Evolutionary conservation across 2,329 filamentous ascomycete species (phyloP).

Genomic region (Penicillium sp.): DNA sequence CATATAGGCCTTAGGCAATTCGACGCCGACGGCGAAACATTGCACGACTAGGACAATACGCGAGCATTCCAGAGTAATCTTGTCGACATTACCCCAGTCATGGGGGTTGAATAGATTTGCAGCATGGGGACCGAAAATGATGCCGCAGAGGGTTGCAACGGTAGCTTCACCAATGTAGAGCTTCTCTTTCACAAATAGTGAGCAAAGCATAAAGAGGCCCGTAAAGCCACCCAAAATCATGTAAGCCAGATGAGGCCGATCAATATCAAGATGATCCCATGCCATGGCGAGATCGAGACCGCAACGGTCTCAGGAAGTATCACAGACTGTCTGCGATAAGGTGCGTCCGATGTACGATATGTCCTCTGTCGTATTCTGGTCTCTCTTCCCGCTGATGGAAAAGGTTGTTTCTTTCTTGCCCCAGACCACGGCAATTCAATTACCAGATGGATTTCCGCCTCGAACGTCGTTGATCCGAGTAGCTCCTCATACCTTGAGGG

Average conservation of each 20-base stretch:
- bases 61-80: slow-evolving; percentile 71
- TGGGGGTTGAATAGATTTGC: slow-evolving; percentile 65
- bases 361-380: neutral
- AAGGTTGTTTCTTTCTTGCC: neutral
- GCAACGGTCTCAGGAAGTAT: slow-evolving; percentile 10
- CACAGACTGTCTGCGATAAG: neutral
- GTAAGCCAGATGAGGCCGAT: slow-evolving; percentile 95
- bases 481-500: slow-evolving; percentile 36
- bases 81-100: slow-evolving; percentile 68
- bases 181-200: slow-evolving; percentile 96
- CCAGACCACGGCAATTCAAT: slow-evolving; percentile 21
- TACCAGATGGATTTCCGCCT: slow-evolving; percentile 32
- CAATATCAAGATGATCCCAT: slow-evolving; percentile 66
- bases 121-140: slow-evolving; percentile 71
- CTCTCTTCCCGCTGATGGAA: slow-evolving; percentile 4
- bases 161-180: slow-evolving; percentile 99
- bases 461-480: slow-evolving; percentile 22
- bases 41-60: slow-evolving; percentile 72
- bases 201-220: slow-evolving; percentile 96
- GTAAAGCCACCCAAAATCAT: slow-evolving; percentile 98
- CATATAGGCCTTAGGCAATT: slow-evolving; percentile 80
- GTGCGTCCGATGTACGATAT: neutral
- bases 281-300: slow-evolving; percentile 44
- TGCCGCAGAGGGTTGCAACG: slow-evolving; percentile 73
- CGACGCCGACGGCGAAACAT: slow-evolving; percentile 74